These are phyloP conservation scores for Ensete ventricosum DNA, from an alignment of 176 grass and related monocot genomes.

Conservation along the genomic window DNA sequence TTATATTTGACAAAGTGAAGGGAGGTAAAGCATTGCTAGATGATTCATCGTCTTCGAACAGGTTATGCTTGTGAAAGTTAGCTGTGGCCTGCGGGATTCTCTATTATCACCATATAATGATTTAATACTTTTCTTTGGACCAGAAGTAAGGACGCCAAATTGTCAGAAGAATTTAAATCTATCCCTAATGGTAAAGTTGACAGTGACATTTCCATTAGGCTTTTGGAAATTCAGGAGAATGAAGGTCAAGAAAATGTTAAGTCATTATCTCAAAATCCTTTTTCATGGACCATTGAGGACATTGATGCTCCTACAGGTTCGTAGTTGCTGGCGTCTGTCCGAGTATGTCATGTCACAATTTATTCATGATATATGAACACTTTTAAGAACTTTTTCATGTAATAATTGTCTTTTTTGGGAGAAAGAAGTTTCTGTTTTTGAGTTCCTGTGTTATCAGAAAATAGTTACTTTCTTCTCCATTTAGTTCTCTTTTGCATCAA, in stretches of 20 bases:
- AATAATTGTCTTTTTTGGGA: not conserved
- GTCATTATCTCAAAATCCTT: conserved; percentile 24
- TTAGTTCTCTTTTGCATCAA: not conserved
- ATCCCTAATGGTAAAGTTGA: conserved; percentile 30
- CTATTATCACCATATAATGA: conserved; percentile 2
- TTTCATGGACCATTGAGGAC: conserved; percentile 45
- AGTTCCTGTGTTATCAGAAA: not conserved
- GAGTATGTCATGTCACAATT: no score
- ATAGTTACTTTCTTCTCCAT: not conserved
- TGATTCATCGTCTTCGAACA: conserved; percentile 40
- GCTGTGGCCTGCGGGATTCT: not conserved
- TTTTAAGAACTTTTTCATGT: conserved; percentile 8
- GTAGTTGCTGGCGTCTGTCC: no score
- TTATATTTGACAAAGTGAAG: conserved; percentile 38
- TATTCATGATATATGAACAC: conserved; percentile 3
- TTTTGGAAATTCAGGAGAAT: conserved; percentile 41
- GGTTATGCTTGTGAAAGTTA: conserved; percentile 39
- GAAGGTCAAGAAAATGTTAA: conserved; percentile 33
- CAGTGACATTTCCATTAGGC: conserved; percentile 32
- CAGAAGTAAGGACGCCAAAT: conserved; percentile 34
- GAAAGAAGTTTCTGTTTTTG: no score
- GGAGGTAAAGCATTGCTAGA: conserved; percentile 49
- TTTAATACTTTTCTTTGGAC: conserved; percentile 11
- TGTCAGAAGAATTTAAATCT: conserved; percentile 35
- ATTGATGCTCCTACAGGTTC: conserved; percentile 62